A percentile compares a stretch with the other conserved stretches of the same genome.
Conservation (phyloP, 2,329 filamentous ascomycete species). For the Aspergillus sp. region DNA sequence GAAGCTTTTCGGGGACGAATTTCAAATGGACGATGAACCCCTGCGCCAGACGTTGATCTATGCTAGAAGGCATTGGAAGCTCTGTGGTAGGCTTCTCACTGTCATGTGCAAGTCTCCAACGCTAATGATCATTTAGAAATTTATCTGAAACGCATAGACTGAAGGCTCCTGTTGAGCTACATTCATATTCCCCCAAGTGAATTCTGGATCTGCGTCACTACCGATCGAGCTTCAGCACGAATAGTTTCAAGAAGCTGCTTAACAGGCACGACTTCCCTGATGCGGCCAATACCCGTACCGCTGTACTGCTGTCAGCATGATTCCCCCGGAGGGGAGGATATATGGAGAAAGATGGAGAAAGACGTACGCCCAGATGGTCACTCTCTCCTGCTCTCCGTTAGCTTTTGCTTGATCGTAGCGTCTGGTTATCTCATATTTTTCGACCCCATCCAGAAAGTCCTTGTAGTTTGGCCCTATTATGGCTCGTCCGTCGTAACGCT, state of each 20-base stretch:
- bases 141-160: not conserved
- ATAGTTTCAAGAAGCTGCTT: not conserved
- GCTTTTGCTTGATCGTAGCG: not conserved
- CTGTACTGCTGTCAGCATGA: not conserved
- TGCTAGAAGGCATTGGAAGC: not conserved
- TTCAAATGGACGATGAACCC: not conserved
- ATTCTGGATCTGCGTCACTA: not conserved
- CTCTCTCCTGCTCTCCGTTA: not conserved
- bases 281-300: not conserved
- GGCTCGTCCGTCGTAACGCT: not conserved
- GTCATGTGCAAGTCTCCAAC: not conserved
- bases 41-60: not conserved
- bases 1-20: not conserved
- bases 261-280: not conserved
- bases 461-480: not conserved
- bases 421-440: not conserved
- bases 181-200: not conserved
- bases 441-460: not conserved
- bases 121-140: not conserved
- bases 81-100: not conserved
- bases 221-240: not conserved
- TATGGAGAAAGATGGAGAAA: not conserved
- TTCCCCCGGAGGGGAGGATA: not conserved
- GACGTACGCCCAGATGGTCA: not conserved
- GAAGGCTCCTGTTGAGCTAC: not conserved